Base-by-base conservation (phyloP, 768 basidiomycete genomes). In the Calocybe indica region DNA sequence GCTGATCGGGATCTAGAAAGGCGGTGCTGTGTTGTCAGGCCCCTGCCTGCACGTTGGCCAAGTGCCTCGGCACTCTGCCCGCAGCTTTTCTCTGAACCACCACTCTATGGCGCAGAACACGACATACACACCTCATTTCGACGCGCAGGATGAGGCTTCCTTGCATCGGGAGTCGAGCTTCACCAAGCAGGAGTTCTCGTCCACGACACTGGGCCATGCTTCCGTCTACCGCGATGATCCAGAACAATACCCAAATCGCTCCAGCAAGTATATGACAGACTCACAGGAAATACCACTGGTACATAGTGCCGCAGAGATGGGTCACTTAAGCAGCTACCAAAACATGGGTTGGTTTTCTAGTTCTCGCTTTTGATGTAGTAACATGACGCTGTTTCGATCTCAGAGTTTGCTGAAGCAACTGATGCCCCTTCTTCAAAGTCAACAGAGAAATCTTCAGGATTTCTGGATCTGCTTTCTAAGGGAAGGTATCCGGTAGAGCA, bases 401-500 rank as follows among this genome's bases (percentile, higher is more conserved):
- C 33, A 88, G 87, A 88, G 54, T 88, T 85, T 57, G 77, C 76
- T 28, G 85, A 85, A 48, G 80, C 83, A 28, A 61, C 66, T 45
- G 51, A 64, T 45, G 46, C 31, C 51, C 52, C 41, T 53, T 51
- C 41, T 53, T 51, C 60, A 42, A 63, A 60, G 6, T 40, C 56
- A 11, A 50, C 59, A n/a, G 74, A 74, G 53, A 78, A 78, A 52
- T 61, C 60, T 1, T 63, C 60, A 3, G 65, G 71, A 3, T 64
- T 80, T 3, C 57, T 58, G 7, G 65, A 58, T 40, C 69, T 82
- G 33, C 48, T 83, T n/a, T 67, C 69, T 9, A 56, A 57, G 33
- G 78, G 73, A 7, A 72, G 66, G 48, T 83, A 83, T 48, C 85
- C 86, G 5, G 36, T 87, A 30, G 79, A 88, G 51, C 86, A 94